phyloP scores from a whole-genome alignment of 345 rosid species.

The Aquilaria malaccensis region DNA sequence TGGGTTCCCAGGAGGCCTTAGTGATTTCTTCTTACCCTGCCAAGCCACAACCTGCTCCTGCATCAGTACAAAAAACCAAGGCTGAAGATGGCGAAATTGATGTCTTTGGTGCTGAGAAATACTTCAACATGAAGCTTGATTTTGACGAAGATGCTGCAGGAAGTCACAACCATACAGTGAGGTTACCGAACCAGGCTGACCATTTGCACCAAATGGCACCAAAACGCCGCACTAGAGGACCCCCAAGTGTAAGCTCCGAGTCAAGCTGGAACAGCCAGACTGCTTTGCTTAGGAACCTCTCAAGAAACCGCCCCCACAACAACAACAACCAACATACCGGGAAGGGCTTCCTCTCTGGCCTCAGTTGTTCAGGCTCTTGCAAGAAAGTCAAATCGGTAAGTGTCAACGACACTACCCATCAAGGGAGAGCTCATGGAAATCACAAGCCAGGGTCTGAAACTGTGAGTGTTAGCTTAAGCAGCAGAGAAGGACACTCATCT shows the following conservation, averaged over 20 bases:
- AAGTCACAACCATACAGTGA: constrained; percentile 4
- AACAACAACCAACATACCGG: constrained; percentile 23
- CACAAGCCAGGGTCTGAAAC: constrained; percentile 18
- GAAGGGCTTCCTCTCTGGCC: constrained; percentile 29
- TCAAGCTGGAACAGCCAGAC: constrained; percentile 43
- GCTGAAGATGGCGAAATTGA: constrained; percentile 33
- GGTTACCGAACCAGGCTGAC: constrained; percentile 19
- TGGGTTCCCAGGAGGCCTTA: too few relatives aligned
- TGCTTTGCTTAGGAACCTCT: constrained; percentile 19
- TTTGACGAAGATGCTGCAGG: not conserved
- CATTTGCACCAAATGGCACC: constrained; percentile 12
- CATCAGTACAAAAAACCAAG: constrained; percentile 19
- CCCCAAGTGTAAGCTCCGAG: constrained; percentile 41
- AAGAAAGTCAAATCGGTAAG: constrained; percentile 37
- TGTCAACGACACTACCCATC: constrained; percentile 11
- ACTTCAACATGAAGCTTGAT: constrained; percentile 41
- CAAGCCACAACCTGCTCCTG: constrained; percentile 10
- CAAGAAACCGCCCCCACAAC: constrained; percentile 17
- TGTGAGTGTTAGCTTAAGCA: constrained; percentile 23
- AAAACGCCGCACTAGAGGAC: constrained; percentile 25
- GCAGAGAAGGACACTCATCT: constrained; percentile 23
- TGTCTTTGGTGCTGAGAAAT: constrained; percentile 49
- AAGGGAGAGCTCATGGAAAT: constrained; percentile 13
- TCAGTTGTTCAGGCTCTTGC: constrained; percentile 47
- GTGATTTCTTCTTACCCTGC: not conserved